phyloP scores from a whole-genome alignment of 2,329 filamentous ascomycete genomes.

The Claviceps fusiformis region DNA sequence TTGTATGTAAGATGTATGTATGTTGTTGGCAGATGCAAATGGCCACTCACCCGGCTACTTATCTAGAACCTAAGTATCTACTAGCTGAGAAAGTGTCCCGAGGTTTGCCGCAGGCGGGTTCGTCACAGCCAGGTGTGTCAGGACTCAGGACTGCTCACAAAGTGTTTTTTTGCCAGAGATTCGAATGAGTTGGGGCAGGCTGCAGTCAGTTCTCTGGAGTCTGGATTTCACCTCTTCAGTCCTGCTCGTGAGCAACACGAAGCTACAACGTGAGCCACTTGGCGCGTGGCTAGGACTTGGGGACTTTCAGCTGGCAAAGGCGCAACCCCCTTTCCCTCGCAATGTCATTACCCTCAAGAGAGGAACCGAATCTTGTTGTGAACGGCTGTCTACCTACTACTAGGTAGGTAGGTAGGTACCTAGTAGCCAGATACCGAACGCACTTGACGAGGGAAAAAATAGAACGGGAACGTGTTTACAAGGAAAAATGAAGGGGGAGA shows the following conservation, averaged over 20 bases:
- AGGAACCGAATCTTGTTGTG: not conserved
- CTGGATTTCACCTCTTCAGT: not conserved
- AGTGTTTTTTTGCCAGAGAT: too few species aligned
- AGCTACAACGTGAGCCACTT: not conserved
- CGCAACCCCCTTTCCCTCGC: not conserved
- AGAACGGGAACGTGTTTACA: not conserved
- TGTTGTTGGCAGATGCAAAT: not conserved
- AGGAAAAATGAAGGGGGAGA: not conserved
- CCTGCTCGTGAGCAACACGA: not conserved
- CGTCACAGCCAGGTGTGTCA: not conserved
- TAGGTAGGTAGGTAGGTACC: too few species aligned
- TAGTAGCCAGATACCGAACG: not conserved
- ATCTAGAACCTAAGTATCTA: not conserved
- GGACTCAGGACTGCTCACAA: too few species aligned
- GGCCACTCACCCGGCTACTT: too few species aligned
- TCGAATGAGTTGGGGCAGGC: too few species aligned
- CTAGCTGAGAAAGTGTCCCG: not conserved
- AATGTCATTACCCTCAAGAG: constrained; percentile 1
- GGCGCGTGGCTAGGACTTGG: not conserved
- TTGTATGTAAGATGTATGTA: too few species aligned
- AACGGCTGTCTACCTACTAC: not conserved
- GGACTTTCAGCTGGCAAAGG: not conserved
- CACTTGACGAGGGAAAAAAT: not conserved
- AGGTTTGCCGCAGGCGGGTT: not conserved
- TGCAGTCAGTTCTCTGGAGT: not conserved